Evolutionary conservation across 129 eudicot species (phyloP).

Genomic region (Flaveria bidentis): DNA sequence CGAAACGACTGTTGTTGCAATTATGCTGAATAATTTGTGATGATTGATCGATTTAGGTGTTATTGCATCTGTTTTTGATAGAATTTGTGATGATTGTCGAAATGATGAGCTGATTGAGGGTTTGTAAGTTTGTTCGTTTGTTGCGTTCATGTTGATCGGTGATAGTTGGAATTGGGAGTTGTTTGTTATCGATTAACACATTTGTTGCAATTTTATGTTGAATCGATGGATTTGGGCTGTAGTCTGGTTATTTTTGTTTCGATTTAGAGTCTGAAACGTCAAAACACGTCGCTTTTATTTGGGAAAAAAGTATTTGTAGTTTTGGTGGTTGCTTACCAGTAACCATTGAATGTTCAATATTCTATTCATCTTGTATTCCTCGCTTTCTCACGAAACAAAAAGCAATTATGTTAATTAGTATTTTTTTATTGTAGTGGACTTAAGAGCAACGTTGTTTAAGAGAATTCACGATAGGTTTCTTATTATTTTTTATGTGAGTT

Average conservation of each 20-base stretch:
- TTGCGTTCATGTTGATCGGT: neutral
- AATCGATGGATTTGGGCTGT: neutral
- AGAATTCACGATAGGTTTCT: too few relatives aligned
- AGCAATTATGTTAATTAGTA: neutral
- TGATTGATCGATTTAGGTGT: neutral
- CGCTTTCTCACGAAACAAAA: conserved; percentile 17
- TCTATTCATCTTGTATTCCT: neutral
- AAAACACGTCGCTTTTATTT: conserved; percentile 4
- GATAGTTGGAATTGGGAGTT: neutral
- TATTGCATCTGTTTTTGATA: neutral
- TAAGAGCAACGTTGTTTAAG: too few relatives aligned
- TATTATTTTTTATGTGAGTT: too few relatives aligned
- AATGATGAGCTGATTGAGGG: neutral
- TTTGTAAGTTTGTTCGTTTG: neutral
- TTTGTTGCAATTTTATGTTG: neutral
- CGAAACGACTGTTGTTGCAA: neutral
- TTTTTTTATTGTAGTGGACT: too few relatives aligned
- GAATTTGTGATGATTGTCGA: neutral
- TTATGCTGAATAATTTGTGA: neutral
- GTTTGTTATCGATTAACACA: neutral
- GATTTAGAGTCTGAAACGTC: conserved; percentile 3
- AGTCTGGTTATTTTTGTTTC: neutral
- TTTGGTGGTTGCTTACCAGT: conserved; percentile 15
- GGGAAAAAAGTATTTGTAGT: neutral
- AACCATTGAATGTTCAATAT: neutral